Evolutionary conservation across 2,329 filamentous ascomycete species (phyloP).

Genomic region (Mycosphaerella sp.): DNA sequence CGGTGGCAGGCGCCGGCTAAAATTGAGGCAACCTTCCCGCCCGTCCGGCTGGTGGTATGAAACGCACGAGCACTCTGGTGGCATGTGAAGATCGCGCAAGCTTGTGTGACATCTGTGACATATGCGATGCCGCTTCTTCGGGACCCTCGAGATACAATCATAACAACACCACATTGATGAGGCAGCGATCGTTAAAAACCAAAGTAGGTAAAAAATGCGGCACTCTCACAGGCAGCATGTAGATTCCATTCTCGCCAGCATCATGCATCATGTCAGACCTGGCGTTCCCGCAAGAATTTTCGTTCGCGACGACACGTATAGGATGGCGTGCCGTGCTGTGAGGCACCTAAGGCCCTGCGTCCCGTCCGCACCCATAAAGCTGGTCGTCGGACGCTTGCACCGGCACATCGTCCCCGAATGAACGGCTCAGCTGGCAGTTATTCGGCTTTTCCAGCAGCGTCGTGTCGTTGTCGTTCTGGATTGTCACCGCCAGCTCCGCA

Average conservation of each 20-base stretch:
- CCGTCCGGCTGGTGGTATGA: neutral
- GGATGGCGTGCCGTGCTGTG: no score
- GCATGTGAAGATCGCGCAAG: neutral
- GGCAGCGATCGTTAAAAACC: no score
- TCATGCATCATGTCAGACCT: no score
- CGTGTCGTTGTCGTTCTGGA: conserved; percentile 9
- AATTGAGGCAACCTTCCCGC: neutral
- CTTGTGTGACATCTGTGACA: neutral
- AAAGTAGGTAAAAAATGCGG: no score
- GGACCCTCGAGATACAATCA: no score
- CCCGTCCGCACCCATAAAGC: conserved; percentile 6
- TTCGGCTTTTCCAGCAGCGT: neutral
- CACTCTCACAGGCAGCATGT: no score
- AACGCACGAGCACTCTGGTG: conserved; percentile 8
- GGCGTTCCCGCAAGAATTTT: no score
- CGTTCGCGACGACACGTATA: no score
- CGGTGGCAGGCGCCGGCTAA: conserved; percentile 1
- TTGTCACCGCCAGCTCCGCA: neutral
- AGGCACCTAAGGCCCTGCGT: neutral
- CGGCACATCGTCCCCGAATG: conserved; percentile 8
- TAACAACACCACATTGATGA: no score
- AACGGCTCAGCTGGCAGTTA: conserved; percentile 5
- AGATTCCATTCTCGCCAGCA: no score
- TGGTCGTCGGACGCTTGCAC: conserved; percentile 9
- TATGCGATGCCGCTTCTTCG: neutral